A percentile compares a stretch with the other conserved stretches of the same genome.
phyloP scores from a whole-genome alignment of 176 grass and related monocot genomes.

The Ensete ventricosum region DNA sequence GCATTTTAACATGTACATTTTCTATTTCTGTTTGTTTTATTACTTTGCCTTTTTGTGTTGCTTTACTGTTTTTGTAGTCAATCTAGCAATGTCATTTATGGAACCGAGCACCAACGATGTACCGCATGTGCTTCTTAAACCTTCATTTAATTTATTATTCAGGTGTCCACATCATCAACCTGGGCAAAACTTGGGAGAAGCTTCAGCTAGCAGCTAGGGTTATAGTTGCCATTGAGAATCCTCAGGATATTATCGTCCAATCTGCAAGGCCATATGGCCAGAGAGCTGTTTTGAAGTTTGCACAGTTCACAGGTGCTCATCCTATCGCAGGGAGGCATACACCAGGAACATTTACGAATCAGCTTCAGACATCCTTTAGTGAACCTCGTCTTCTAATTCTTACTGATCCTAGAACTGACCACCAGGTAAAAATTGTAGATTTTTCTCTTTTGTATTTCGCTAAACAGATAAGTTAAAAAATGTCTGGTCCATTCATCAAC shows the following conservation, averaged over 20 bases:
- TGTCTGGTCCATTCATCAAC: constrained; percentile 1
- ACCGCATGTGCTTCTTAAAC: too few relatives aligned
- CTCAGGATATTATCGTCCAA: constrained; percentile 86
- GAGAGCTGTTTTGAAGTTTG: constrained; percentile 79
- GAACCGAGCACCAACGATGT: too few relatives aligned
- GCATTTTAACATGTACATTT: too few relatives aligned
- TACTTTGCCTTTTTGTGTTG: too few relatives aligned
- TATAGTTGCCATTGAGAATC: constrained; percentile 87
- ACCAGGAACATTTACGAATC: constrained; percentile 87
- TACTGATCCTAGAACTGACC: constrained; percentile 80
- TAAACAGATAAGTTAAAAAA: not conserved
- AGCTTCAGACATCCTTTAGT: constrained; percentile 86
- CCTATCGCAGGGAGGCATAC: constrained; percentile 86
- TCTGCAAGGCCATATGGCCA: constrained; percentile 88
- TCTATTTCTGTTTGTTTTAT: too few relatives aligned
- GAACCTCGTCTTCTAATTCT: constrained; percentile 88
- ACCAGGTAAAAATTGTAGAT: constrained; percentile 37
- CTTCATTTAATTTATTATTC: not conserved
- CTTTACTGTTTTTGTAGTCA: too few relatives aligned
- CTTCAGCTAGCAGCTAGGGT: constrained; percentile 73
- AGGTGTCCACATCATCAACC: constrained; percentile 88
- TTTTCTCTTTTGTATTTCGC: not conserved
- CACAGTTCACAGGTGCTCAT: constrained; percentile 77
- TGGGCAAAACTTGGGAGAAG: constrained; percentile 91
- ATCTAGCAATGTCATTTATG: too few relatives aligned